Evolutionary conservation across 1,284 basidiomycete species (phyloP), one percentile per base, ranked within the genome.

Genomic region (Ganoderma resinaceum): DNA sequence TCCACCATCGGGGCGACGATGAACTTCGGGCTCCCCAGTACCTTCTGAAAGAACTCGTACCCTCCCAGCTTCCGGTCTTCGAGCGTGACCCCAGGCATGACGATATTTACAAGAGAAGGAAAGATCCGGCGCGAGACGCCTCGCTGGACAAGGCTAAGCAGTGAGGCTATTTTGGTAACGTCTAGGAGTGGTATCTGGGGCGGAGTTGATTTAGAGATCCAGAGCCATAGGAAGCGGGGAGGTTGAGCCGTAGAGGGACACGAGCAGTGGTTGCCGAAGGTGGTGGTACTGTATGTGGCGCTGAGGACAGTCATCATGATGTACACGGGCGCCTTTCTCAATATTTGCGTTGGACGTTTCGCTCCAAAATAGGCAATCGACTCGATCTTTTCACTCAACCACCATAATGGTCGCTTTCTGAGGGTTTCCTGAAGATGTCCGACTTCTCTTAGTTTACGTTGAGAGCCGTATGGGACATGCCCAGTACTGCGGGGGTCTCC

Each of bases 1-100:
- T 99, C 97, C 0, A 99, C 97, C 97, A 99, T 99, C 11, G 97
- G 97, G 14, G 96, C 97, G 14, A 98, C 95, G 55, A 99, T 87
- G 77, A 89, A 91, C 79, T 93, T 95, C 11, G 97, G 95, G 73
- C 91, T 92, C 8, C 94, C 92, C 46, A 99, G 78, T 53, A 92
- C 83, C 76, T 89, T 81, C 33, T 81, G 81, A 79, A 96, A 99
- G 72, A 98, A 92, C 29, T 95, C 91, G 78, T 93, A 95, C 3
- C 95, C 94, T 7, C 82, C 82, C 2, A 94, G 82, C 78, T 96
- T 97, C 58, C 63, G 58, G 58, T 38, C 16, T 29, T 76, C 73
- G 16, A 64, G 55, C 40, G 70, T 72, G 49, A 75, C 52, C 29
- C 71, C 75, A 3, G 77, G 73, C 75, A 77, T 77, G 53, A 69